phyloP scores from a whole-genome alignment of 1,284 basidiomycete species.

The Earliella scabrosa region DNA sequence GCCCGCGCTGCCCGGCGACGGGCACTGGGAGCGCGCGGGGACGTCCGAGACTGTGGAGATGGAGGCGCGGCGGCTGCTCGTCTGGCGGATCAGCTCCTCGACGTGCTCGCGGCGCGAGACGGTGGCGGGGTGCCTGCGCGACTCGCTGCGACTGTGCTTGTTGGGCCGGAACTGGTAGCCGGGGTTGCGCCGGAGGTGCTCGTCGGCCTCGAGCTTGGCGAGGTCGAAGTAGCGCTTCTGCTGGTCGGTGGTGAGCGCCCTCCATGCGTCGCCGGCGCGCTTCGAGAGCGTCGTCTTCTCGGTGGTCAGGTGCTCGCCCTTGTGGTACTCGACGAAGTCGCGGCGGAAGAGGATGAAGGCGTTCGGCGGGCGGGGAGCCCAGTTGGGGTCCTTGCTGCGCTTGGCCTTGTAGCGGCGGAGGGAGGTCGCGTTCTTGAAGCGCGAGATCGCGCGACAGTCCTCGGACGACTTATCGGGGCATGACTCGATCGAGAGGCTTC shows the following conservation, averaged over 20 bases:
- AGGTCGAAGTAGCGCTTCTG: conserved; percentile 51
- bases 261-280: conserved; percentile 66
- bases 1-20: conserved; percentile 18
- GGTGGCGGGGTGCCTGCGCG: conserved; percentile 12
- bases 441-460: conserved; percentile 4
- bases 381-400: conserved; percentile 50
- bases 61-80: conserved; percentile 7
- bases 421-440: conserved; percentile 22
- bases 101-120: conserved; percentile 32
- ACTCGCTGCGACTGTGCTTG: conserved; percentile 19
- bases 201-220: conserved; percentile 55
- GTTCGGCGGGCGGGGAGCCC: conserved; percentile 85
- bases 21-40: conserved; percentile 8
- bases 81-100: conserved; percentile 27
- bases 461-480: background rate
- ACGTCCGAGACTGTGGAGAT: no score
- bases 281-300: conserved; percentile 60
- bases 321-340: conserved; percentile 57
- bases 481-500: conserved; percentile 22
- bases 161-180: conserved; percentile 64
- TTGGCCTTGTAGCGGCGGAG: conserved; percentile 28
- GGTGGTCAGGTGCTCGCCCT: conserved; percentile 21
- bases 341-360: conserved; percentile 90
- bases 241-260: conserved; percentile 46
- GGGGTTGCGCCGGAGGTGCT: conserved; percentile 57